A percentile compares a stretch with the other conserved stretches of the same genome.
Conservation (phyloP, 768 basidiomycete genomes). For the Pleurotus citrinopileatus region DNA sequence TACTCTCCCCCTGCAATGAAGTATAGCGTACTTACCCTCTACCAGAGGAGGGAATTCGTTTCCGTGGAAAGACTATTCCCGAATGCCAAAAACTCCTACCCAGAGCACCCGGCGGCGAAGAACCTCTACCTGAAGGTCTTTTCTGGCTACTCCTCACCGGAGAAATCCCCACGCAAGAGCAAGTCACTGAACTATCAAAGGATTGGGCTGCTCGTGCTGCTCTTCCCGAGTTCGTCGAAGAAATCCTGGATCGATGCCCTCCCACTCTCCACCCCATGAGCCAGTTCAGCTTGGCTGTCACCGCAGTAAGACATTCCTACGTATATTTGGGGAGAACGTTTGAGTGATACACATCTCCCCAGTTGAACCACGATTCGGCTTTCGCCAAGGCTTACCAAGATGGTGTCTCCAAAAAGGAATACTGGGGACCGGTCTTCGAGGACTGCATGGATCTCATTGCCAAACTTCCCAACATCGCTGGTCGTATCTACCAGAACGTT, state of each 20-base stretch:
- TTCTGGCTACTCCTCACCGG: constrained; percentile 97
- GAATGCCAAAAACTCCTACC: constrained; percentile 86
- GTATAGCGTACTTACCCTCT: constrained; percentile 12
- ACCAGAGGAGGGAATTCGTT: constrained; percentile 93
- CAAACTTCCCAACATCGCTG: constrained; percentile 95
- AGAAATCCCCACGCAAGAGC: constrained; percentile 88
- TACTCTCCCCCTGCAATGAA: background rate
- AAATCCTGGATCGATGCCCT: constrained; percentile 90
- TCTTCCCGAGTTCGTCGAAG: constrained; percentile 94
- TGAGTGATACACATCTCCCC: constrained; percentile 11
- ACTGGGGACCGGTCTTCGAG: constrained; percentile 94
- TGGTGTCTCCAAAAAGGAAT: constrained; percentile 92
- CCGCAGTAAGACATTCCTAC: constrained; percentile 56
- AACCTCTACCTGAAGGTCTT: constrained; percentile 90
- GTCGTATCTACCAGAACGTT: constrained; percentile 86
- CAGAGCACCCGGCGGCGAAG: constrained; percentile 82
- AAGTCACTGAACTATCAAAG: constrained; percentile 79
- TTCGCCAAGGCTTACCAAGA: constrained; percentile 94
- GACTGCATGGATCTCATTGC: constrained; percentile 92
- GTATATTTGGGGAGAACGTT: constrained; percentile 3
- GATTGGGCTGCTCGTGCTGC: constrained; percentile 95
- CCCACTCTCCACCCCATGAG: constrained; percentile 98
- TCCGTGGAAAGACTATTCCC: constrained; percentile 94
- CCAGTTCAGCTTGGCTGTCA: constrained; percentile 95
- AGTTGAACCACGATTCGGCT: constrained; percentile 94